Percentiles rank a stretch among this genome's conserved stretches.
Conservation (phyloP, 352 stramenopile species). For the Phytophthora brassicae region DNA sequence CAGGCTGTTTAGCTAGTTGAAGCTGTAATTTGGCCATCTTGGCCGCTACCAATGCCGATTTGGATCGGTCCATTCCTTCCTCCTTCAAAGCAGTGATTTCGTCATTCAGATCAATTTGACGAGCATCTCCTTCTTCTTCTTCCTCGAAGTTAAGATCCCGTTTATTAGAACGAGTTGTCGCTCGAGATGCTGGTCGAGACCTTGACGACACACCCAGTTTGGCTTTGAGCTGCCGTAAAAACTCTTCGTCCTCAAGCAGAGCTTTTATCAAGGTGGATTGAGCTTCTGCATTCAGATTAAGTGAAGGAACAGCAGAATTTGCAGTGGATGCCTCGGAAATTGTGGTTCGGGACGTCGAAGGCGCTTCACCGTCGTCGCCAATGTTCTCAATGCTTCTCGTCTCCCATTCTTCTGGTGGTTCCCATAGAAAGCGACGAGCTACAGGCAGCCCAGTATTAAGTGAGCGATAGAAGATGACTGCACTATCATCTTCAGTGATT, state of each 20-base stretch:
- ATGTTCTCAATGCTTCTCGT: conserved; percentile 11
- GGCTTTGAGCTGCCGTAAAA: conserved; percentile 52
- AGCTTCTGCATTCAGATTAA: conserved; percentile 30
- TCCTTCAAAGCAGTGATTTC: conserved; percentile 53
- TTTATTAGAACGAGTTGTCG: conserved; percentile 7
- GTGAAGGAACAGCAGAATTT: not conserved
- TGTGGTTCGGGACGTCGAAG: conserved; percentile 12
- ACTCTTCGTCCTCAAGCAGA: conserved; percentile 62
- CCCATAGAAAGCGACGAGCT: conserved; percentile 49
- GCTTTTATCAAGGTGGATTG: conserved; percentile 36
- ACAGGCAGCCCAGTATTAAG: conserved; percentile 51
- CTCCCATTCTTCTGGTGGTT: conserved; percentile 42
- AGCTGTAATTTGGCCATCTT: conserved; percentile 71
- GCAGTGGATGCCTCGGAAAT: conserved; percentile 14
- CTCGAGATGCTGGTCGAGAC: conserved; percentile 25
- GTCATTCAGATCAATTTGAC: conserved; percentile 36
- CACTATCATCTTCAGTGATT: conserved; percentile 44
- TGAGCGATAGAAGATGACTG: conserved; percentile 71
- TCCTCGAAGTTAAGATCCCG: conserved; percentile 15
- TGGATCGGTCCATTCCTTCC: conserved; percentile 48
- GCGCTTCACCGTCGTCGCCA: conserved; percentile 15
- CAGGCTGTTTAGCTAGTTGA: conserved; percentile 17
- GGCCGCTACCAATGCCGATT: conserved; percentile 47
- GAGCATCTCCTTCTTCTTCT: conserved; percentile 18
- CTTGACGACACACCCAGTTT: conserved; percentile 55